Conservation (phyloP, 2,329 filamentous ascomycete genomes). For the Nemania sp. region DNA sequence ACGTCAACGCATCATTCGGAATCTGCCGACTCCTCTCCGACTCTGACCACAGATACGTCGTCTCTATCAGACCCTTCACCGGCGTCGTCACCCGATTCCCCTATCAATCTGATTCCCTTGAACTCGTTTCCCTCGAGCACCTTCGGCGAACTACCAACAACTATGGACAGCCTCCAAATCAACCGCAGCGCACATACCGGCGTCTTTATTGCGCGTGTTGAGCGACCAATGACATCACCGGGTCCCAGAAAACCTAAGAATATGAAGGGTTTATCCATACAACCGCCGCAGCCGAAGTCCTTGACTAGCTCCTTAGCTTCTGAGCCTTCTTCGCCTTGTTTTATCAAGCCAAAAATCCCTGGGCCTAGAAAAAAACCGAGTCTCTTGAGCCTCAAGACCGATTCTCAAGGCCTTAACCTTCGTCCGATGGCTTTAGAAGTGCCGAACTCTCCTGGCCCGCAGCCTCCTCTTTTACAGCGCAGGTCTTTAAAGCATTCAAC, state of each 20-base stretch:
- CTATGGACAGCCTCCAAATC: conserved; percentile 50
- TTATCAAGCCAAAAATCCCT: conserved; percentile 78
- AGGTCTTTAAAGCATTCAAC: conserved; percentile 68
- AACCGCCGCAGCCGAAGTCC: conserved; percentile 58
- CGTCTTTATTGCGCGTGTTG: too few relatives aligned
- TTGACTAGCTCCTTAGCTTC: conserved; percentile 57
- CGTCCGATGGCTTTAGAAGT: conserved; percentile 55
- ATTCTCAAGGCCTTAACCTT: conserved; percentile 59
- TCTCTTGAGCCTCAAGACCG: conserved; percentile 75
- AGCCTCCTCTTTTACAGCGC: conserved; percentile 63
- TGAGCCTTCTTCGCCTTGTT: conserved; percentile 73
- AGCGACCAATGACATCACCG: conserved; percentile 68
- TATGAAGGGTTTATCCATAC: conserved; percentile 81
- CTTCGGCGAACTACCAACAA: conserved; percentile 51
- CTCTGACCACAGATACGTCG: conserved; percentile 87
- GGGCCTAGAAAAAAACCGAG: conserved; percentile 74
- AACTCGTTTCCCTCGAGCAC: conserved; percentile 67
- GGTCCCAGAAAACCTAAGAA: conserved; percentile 75
- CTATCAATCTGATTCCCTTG: conserved; percentile 71
- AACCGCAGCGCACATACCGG: conserved; percentile 41
- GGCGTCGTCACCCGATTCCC: conserved; percentile 89
- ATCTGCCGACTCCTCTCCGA: conserved; percentile 92
- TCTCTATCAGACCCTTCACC: conserved; percentile 89
- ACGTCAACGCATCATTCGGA: conserved; percentile 78
- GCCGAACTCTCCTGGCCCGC: conserved; percentile 57